Base-by-base conservation (phyloP, 2,329 filamentous ascomycete species). In the Nothophoma quercina region DNA sequence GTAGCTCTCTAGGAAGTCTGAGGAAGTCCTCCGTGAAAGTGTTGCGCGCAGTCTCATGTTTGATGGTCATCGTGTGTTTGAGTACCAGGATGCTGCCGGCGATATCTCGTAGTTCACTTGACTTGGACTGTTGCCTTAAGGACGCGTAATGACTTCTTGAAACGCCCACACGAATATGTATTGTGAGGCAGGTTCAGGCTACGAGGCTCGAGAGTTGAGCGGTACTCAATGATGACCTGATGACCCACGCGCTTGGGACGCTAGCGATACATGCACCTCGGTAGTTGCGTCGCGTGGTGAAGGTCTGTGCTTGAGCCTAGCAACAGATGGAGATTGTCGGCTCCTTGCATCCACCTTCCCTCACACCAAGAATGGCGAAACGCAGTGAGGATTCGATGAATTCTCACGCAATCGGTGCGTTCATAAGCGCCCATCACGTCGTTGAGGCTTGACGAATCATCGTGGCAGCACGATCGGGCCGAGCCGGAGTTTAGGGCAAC, bases 1-100 rank as follows among this genome's bases (percentile, higher is more conserved):
- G 58, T 9, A 66, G 34, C 36, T 66, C 61, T 9, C 60, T 50
- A 1, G 63, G 63, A 2, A 66, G 55, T 13, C 19, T 26, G 18
- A 59, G 33, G 18, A 64, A 45, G 16, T 23, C 18, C 1, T 28
- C 25, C 1, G 21, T 6, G 7, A 42, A 28, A 2, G 13, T 15
- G 8, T 22, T 12, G 9, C 2, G 25, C 19, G 33, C 21, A 16
- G 19, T 5, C 28, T 26, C 15, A n/a, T 21, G 32, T 22, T 42
- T 12, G 43, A 19, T 10, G 25, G 30, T 7, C 49, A 52, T 53
- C 10, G 6, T 28, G 18, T 2, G 15, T 18, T 23, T 13, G 23
- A 21, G 22, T 25, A 18, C 29, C 2, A 3, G n/a, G 15, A n/a
- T n/a, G n/a, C n/a, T n/a, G n/a, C n/a, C n/a, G n/a, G n/a, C n/a